Conservation (phyloP, 495 filamentous ascomycete genomes). For the Thozetella sp. region DNA sequence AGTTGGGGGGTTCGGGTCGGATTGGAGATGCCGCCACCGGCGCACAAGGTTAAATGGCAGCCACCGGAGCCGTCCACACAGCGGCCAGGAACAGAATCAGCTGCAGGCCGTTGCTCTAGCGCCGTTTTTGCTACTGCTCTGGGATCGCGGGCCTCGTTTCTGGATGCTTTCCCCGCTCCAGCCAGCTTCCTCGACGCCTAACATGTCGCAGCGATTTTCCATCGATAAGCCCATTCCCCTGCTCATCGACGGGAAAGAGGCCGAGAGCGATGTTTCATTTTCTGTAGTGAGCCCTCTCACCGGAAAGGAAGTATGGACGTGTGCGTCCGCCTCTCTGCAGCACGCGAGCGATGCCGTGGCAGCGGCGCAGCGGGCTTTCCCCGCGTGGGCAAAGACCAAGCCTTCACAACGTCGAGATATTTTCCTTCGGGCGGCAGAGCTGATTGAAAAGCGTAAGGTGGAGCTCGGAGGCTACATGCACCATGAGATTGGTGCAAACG, state of each 20-base stretch:
- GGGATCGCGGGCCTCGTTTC: too few relatives aligned
- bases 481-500: conserved; percentile 60
- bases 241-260: conserved; percentile 61
- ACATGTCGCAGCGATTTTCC: too few relatives aligned
- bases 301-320: conserved; percentile 48
- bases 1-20: too few relatives aligned
- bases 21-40: too few relatives aligned
- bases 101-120: too few relatives aligned
- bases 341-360: conserved; percentile 57
- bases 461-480: conserved; percentile 50
- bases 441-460: conserved; percentile 53
- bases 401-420: conserved; percentile 61
- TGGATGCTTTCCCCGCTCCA: too few relatives aligned
- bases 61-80: too few relatives aligned
- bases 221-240: conserved; percentile 46
- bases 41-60: too few relatives aligned
- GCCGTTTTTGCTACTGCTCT: too few relatives aligned
- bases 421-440: conserved; percentile 60
- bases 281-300: conserved; percentile 58
- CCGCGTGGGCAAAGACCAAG: conserved; percentile 58
- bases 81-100: too few relatives aligned
- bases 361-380: conserved; percentile 61
- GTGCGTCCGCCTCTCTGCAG: conserved; percentile 48
- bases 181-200: too few relatives aligned
- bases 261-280: conserved; percentile 55